Base-by-base conservation (phyloP, 305 asterid genomes). In the Fraxinus sp. region DNA sequence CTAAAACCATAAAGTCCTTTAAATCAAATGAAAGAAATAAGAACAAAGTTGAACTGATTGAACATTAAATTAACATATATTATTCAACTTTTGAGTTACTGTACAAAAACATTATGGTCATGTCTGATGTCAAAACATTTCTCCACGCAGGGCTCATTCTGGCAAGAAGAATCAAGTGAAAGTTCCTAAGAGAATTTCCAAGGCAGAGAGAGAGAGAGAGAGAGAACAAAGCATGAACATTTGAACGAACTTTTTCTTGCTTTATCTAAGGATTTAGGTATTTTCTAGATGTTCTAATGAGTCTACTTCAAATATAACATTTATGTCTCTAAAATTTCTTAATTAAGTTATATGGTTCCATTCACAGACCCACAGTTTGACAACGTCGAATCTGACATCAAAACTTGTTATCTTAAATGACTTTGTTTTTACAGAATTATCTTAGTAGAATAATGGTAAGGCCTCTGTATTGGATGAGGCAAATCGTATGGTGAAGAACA, bases 401-500 rank as follows among this genome's bases (percentile, higher is more conserved):
- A 41, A 1, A 41, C 64, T 55, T 55, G 64, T 16, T 55, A 16
- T 49, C 62, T 49, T 14, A 49, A 49, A 16, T 55, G 64, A 16
- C 81, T 78, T 30, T 30, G 7, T 10, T 57, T 1, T 59, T 57
- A 30, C 85, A 82, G 85, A 82, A 62, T 33, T 79, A 24, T 52
- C 81, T 64, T 30, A 74, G 24, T 66, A 39, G 33, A 82, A 59
- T 57, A 74, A 16, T 22, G 87, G 83, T 62, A 85, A 79, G 85
- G 85, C 87, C 68, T 81, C 74, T n/a, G 26, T 71, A 64, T 37
- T 85, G 80, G 79, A 71, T 37, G 83, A 64, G 8, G 66, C 87
- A 20, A 79, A 49, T 81, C 35, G 66, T 28, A n/a, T 82, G 6
- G 46, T 81, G 13, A 79, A 66, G 83, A 83, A 85, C 49, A 70